A percentile compares a stretch with the other conserved stretches of the same genome.
These are phyloP conservation scores for Fusarium equiseti DNA, from an alignment of 2,329 filamentous ascomycete genomes.

Conservation along the genomic window DNA sequence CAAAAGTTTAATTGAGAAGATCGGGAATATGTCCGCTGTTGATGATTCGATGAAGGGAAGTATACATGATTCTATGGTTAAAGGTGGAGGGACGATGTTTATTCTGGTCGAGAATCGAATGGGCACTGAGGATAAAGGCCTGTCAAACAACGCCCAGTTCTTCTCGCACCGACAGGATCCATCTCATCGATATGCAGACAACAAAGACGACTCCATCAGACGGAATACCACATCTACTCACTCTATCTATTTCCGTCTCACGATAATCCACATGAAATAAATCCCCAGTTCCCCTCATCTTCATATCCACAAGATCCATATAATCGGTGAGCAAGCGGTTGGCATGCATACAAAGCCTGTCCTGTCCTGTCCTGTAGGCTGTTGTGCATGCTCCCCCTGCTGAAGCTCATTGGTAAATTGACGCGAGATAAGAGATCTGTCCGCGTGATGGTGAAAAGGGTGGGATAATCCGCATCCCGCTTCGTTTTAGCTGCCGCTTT, in stretches of 20 bases:
- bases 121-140: too few species aligned
- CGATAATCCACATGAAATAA: neutral
- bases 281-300: neutral
- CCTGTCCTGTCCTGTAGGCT: slow-evolving; percentile 2
- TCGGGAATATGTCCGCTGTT: neutral
- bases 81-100: neutral
- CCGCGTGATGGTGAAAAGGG: slow-evolving; percentile 33
- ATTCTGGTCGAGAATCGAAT: too few species aligned
- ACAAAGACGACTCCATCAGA: too few species aligned
- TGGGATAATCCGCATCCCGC: slow-evolving; percentile 27
- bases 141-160: neutral
- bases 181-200: neutral
- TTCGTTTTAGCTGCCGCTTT: slow-evolving; percentile 28
- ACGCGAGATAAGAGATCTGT: slow-evolving; percentile 34
- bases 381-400: slow-evolving; percentile 5
- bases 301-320: neutral
- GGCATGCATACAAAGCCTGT: neutral
- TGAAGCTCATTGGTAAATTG: neutral
- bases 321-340: neutral
- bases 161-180: neutral
- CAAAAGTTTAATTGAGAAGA: neutral
- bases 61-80: neutral
- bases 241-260: neutral
- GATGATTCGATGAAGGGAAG: neutral
- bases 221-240: too few species aligned